phyloP scores from a whole-genome alignment of 768 basidiomycete species.

The Rhodotorula diobovata region DNA sequence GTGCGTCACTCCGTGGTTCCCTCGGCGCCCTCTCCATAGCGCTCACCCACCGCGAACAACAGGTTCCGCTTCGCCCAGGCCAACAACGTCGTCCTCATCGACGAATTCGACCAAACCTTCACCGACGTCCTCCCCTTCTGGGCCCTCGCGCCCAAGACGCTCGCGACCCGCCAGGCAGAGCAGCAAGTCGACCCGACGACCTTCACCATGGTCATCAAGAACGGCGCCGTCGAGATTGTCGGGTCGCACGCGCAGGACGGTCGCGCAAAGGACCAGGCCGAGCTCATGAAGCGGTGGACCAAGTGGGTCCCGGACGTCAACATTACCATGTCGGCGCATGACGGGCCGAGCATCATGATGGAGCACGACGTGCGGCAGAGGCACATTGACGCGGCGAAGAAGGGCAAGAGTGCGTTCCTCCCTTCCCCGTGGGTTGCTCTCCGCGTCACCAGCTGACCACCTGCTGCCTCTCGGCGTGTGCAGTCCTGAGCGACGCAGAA shows the following conservation, averaged over 20 bases:
- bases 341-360: conserved; percentile 42
- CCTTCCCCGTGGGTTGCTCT: neutral
- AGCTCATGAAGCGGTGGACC: conserved; percentile 39
- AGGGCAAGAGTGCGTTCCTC: conserved; percentile 24
- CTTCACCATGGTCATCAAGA: conserved; percentile 33
- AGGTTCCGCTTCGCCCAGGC: conserved; percentile 62
- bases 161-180: conserved; percentile 22
- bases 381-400: conserved; percentile 25
- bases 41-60: too few relatives aligned
- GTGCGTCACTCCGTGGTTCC: conserved; percentile 55
- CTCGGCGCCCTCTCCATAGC: neutral
- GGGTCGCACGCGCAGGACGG: conserved; percentile 36
- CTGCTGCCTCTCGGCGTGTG: too few relatives aligned
- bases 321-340: conserved; percentile 43
- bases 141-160: conserved; percentile 23
- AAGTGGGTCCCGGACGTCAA: conserved; percentile 40
- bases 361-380: conserved; percentile 17
- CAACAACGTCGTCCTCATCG: conserved; percentile 64
- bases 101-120: conserved; percentile 43
- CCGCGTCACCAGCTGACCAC: neutral
- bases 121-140: conserved; percentile 41
- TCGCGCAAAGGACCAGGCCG: conserved; percentile 40
- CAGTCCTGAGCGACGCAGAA: conserved; percentile 16
- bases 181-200: conserved; percentile 31
- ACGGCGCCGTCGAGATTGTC: conserved; percentile 32